These are phyloP conservation scores for Pulicaria dysenterica DNA, from an alignment of 129 eudicot species.

Conservation along the genomic window DNA sequence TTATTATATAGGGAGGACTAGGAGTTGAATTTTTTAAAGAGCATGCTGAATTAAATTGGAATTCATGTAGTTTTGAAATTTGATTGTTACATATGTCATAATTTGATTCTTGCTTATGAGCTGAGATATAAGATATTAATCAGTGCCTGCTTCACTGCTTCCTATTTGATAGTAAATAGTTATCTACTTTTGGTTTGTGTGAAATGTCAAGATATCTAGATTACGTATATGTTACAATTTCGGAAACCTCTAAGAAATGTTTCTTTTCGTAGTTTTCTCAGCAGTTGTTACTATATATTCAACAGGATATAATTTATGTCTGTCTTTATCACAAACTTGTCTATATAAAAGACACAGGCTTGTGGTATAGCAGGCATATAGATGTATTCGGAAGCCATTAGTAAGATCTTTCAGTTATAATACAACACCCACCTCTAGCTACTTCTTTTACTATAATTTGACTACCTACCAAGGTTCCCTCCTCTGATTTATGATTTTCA, in stretches of 20 bases:
- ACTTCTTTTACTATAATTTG: neutral
- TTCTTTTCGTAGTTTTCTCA: slow-evolving; percentile 4
- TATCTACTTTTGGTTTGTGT: neutral
- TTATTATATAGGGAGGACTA: too few relatives aligned
- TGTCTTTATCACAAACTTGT: too few relatives aligned
- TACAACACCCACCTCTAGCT: neutral
- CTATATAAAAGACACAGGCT: too few relatives aligned
- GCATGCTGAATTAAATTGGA: too few relatives aligned
- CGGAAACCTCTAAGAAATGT: neutral
- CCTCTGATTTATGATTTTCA: neutral
- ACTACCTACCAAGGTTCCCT: slow-evolving; percentile 10
- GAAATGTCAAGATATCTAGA: slow-evolving; percentile 2
- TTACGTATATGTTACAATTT: neutral
- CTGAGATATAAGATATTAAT: too few relatives aligned
- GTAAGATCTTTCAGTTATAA: neutral
- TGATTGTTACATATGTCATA: too few relatives aligned
- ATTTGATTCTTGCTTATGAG: too few relatives aligned
- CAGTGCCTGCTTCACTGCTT: too few relatives aligned
- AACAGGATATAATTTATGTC: too few relatives aligned
- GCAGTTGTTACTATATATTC: neutral
- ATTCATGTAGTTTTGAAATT: too few relatives aligned
- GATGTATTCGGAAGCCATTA: neutral
- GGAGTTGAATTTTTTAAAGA: too few relatives aligned
- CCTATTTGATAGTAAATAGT: too few relatives aligned
- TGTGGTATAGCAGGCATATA: neutral